Base-by-base conservation (phyloP, 139 green algal species). In the Chlamydomonas schloesseri region DNA sequence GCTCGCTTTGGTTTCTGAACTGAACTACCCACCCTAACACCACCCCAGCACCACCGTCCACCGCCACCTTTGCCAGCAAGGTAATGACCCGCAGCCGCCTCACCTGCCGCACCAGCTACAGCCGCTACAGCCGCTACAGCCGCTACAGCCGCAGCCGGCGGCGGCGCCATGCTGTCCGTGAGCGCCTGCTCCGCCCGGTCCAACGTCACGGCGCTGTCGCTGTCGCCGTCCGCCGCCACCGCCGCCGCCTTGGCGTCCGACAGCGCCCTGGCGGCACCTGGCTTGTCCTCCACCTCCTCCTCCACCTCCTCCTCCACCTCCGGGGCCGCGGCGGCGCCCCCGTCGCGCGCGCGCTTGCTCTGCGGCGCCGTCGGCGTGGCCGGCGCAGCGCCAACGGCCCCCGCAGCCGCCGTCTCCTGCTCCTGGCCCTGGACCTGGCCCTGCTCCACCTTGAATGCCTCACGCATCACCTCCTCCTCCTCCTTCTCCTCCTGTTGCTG, bases 371-470 rank as follows among this genome's bases (percentile, higher is more conserved):
- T 2, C 31, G 36, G 9, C 70, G 21, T 15, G 6, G 37, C 36
- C 70, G 21, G 15, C 37, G 23, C 70, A 11, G 36, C 21, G 14
- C 47, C 8, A 8, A 4, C 13, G n/a, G 26, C 72, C 26, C 46
- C 72, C 6, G 72, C 46, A 1, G 46, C 34, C 53, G 71, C 42
- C 50, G 55, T 28, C 53, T 70, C 53, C 36, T 26, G 57, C 53
- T 72, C 29, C 70, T 73, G 31, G 24, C 42, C 82, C 57, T 74
- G 67, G 76, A 58, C 70, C 87, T n/a, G 50, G 75, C 33, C 83
- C 37, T 78, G 33, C 55, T 57, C 20, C 72, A 8, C 42, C 42
- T 50, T 50, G 42, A 8, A 13, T 50, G 42, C 42, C 42, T 50
- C 86, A n/a, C n/a, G n/a, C n/a, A n/a, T n/a, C n/a, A n/a, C n/a